These are phyloP conservation scores for Takashimella tepidaria DNA, from an alignment of 1,284 basidiomycete species.

Conservation along the genomic window DNA sequence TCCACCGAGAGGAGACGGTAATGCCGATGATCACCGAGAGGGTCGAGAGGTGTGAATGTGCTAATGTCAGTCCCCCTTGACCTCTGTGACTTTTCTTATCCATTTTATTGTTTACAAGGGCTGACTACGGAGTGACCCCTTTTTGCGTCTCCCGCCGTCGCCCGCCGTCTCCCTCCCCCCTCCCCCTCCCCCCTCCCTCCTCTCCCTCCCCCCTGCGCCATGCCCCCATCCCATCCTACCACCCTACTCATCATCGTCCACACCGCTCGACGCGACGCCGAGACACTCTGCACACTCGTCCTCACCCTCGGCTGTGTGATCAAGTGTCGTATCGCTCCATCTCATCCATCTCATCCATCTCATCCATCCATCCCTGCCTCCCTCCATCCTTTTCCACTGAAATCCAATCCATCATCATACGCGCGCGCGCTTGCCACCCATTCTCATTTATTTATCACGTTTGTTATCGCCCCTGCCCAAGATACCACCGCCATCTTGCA, in stretches of 20 bases:
- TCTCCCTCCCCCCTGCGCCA: background rate
- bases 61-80: no score
- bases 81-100: background rate
- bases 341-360: conserved; percentile 2
- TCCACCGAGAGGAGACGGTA: no score
- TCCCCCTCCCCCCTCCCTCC: background rate
- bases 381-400: background rate
- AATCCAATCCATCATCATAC: background rate
- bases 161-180: background rate
- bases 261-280: background rate
- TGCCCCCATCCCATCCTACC: background rate
- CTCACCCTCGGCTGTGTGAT: background rate
- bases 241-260: background rate
- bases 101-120: background rate
- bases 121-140: background rate
- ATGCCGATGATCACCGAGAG: no score
- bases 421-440: background rate
- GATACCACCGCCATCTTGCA: no score
- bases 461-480: no score
- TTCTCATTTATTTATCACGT: conserved; percentile 1
- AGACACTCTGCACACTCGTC: background rate
- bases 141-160: background rate
- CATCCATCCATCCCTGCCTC: conserved; percentile 2
- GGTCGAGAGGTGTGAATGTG: no score
- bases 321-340: background rate